Percentiles rank a stretch among this genome's conserved stretches.
Evolutionary conservation across 1,284 basidiomycete genomes (phyloP).

Genomic region (Testicularia cyperi): DNA sequence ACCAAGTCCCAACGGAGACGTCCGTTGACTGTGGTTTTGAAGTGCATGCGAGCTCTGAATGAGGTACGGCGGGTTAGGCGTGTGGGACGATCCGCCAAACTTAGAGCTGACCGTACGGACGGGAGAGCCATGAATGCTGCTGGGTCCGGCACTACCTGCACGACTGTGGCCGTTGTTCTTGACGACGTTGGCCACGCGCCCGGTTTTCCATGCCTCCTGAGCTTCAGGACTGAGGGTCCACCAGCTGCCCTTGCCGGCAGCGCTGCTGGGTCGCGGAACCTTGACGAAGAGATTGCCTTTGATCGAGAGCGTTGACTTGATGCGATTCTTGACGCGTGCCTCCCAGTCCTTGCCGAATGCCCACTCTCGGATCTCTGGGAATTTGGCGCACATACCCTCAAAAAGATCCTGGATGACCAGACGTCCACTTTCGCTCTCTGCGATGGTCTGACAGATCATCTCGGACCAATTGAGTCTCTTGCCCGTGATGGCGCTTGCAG

Average conservation of each 20-base stretch:
- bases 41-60: constrained; percentile 29
- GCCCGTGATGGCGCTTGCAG: constrained; percentile 47
- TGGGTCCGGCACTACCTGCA: constrained; percentile 39
- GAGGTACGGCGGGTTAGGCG: constrained; percentile 35
- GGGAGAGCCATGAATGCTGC: constrained; percentile 41
- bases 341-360: constrained; percentile 58
- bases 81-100: constrained; percentile 27
- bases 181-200: constrained; percentile 48
- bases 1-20: constrained; percentile 33
- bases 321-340: constrained; percentile 57
- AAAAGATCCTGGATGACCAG: constrained; percentile 58
- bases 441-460: constrained; percentile 58
- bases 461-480: constrained; percentile 58
- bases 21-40: constrained; percentile 39
- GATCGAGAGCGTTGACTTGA: constrained; percentile 59
- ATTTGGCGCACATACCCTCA: constrained; percentile 54
- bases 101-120: constrained; percentile 40
- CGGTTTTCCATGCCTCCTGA: constrained; percentile 53
- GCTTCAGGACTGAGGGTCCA: constrained; percentile 57
- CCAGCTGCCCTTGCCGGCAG: constrained; percentile 56
- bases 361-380: constrained; percentile 57
- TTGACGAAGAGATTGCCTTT: constrained; percentile 58
- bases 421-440: constrained; percentile 48
- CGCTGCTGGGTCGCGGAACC: constrained; percentile 50
- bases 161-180: constrained; percentile 45